Conservation (phyloP, 177 flowering plant species). For the Vitis hybrid region DNA sequence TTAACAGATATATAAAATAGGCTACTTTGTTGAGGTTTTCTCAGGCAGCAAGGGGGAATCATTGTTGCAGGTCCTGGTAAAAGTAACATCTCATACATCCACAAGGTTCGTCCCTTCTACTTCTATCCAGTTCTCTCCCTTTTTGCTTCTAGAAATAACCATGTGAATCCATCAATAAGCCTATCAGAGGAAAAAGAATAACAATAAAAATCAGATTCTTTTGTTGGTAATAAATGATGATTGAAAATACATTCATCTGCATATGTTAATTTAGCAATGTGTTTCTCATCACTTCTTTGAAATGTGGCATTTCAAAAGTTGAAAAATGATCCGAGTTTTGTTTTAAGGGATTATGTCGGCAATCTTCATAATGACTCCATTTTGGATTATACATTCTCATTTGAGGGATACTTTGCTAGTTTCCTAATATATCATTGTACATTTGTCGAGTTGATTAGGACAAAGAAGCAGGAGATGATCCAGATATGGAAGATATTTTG, state of each 20-base stretch:
- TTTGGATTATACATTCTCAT: not conserved
- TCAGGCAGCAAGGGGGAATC: slow-evolving; percentile 95
- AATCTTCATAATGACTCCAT: not conserved
- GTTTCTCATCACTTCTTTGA: too few species aligned
- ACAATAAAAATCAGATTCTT: too few species aligned
- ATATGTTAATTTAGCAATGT: too few species aligned
- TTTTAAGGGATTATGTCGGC: too few species aligned
- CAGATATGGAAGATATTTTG: slow-evolving; percentile 68
- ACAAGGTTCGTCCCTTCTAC: slow-evolving; percentile 49
- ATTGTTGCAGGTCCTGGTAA: slow-evolving; percentile 96
- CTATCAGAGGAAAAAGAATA: not conserved
- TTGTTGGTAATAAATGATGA: too few species aligned
- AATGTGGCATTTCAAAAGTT: too few species aligned
- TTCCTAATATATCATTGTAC: not conserved
- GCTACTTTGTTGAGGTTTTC: slow-evolving; percentile 10
- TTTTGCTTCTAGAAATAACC: not conserved
- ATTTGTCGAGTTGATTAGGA: slow-evolving; percentile 41
- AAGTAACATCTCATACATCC: slow-evolving; percentile 73
- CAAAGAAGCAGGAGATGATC: slow-evolving; percentile 97
- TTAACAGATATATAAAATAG: not conserved
- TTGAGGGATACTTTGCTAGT: not conserved
- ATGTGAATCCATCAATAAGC: not conserved
- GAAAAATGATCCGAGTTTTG: too few species aligned
- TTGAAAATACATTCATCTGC: too few species aligned
- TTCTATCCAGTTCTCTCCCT: not conserved